Base-by-base conservation (phyloP, 2,329 filamentous ascomycete genomes). In the Parastagonospora avenae region DNA sequence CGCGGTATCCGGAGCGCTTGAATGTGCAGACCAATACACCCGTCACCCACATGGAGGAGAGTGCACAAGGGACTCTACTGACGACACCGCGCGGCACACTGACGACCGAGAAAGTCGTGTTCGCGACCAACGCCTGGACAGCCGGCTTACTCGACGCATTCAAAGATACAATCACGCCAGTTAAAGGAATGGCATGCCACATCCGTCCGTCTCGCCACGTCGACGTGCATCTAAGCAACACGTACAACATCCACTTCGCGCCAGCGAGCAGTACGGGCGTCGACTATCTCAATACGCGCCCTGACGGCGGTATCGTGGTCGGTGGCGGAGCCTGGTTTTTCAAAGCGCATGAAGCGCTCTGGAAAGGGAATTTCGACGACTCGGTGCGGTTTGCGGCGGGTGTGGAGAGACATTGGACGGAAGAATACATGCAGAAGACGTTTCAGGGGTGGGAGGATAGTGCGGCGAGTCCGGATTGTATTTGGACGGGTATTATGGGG, bases 371-470 rank as follows among this genome's bases (percentile, higher is more conserved):
- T 35, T 71, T 69, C 4, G 76, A 81, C 42, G 81, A 84, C 57
- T 67, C 71, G 4, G 68, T 65, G 4, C 57, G 79, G 4, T 78
- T 84, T n/a, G 70, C 74, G 3, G 54, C 66, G 0, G 37, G 46
- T 2, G 77, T 77, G 0, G 68, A 69, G 30, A 42, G 65, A 19
- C 78, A 82, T 59, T 83, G 81, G 53, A 70, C 10, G 24, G 41
- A 78, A 16, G 70, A 70, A 0, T 80, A 80, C 46, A 82, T 82
- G 76, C 76, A 79, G 52, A 63, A 72, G 4, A 73, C 74, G 41
- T 82, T 82, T 47, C 63, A 53, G 1, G 80, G 80, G 0, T 84
- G 80, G 81, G 77, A 81, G 41, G 56, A 74, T 2, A 77, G 68
- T 15, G 68, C 65, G 4, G 77, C 75, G 4, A 55, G 69, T 2